Base-by-base conservation (phyloP, 768 basidiomycete species). In the Holtermannia corniformis region DNA sequence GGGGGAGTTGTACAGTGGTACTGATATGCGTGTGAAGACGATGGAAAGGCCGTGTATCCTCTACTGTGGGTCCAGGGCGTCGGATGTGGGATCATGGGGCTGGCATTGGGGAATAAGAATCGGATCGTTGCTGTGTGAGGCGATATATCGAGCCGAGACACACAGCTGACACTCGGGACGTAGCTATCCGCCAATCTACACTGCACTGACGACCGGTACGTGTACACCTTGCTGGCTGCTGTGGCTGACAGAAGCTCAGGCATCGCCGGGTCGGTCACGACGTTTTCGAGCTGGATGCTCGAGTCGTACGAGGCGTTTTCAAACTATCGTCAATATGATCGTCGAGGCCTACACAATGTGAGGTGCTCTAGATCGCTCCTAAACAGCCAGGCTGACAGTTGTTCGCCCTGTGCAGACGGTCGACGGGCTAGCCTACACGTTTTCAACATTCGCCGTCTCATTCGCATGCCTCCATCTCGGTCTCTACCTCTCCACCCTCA, bases 191-290 rank as follows among this genome's bases (percentile, higher is more conserved):
- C 91, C 91, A 3, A 64, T 95, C 14, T 93, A 91, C 71, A 87
- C 84, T 2, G 87, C 86, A 20, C 67, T 89, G 12, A 87, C 90
- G 0, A 95, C 91, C 55, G 89, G 88, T 83, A 56, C 59, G 73
- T 63, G 45, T 26, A 3, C 27, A 37, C 10, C 47, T 20, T 20
- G 5, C 20, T 13, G 47, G 16, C 49, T 13, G 14, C 20, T 23
- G 22, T 40, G 43, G 22, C 24, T 46, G 22, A 41, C n/a, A 32
- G 10, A 28, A 12, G 20, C 37, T 10, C 54, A 84, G 91, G 89
- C 13, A 89, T 96, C 71, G 97, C 95, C 66, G 95, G 93, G 2
- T 93, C 89, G 1, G 73, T 97, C 61, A 99, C 95, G 10, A 96
- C 91, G 1, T 97, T 97, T 75, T 95, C 92, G 14, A 80, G 83